phyloP scores from a whole-genome alignment of 352 stramenopile genomes.

The Phytopythium delawarense region DNA sequence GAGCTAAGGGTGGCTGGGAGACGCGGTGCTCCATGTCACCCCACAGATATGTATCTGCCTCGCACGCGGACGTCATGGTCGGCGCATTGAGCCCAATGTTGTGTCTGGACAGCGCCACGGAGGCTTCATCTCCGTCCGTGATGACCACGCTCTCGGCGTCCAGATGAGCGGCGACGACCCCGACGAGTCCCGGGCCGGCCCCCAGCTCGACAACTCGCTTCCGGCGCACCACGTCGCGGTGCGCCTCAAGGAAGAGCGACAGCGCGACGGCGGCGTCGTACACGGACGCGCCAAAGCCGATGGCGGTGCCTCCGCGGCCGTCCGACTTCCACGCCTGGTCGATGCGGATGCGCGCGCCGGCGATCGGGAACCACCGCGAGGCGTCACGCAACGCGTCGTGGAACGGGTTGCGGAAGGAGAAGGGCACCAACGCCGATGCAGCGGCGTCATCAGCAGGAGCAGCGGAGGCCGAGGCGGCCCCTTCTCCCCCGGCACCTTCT shows the following conservation, averaged over 20 bases:
- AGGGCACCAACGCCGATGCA: conserved; percentile 43
- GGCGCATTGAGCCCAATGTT: conserved; percentile 48
- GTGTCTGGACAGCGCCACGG: conserved; percentile 50
- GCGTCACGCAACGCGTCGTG: conserved; percentile 66
- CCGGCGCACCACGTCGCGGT: conserved; percentile 38
- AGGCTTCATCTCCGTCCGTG: conserved; percentile 71
- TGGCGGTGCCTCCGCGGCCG: conserved; percentile 57
- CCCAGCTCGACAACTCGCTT: conserved; percentile 73
- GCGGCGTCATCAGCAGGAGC: background rate
- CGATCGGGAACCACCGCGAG: conserved; percentile 65
- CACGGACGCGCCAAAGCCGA: conserved; percentile 80
- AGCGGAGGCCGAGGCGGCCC: too few relatives aligned
- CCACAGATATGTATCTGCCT: conserved; percentile 56
- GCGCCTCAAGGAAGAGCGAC: conserved; percentile 66
- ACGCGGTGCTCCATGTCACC: conserved; percentile 24
- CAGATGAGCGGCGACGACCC: conserved; percentile 56
- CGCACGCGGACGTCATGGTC: conserved; percentile 20
- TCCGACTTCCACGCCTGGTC: conserved; percentile 77
- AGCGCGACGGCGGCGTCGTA: conserved; percentile 79
- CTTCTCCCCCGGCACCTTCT: too few relatives aligned
- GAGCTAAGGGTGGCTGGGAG: background rate
- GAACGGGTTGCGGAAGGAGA: conserved; percentile 72
- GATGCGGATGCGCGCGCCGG: conserved; percentile 47
- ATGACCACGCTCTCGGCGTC: conserved; percentile 40
- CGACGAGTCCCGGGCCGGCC: conserved; percentile 68